These are phyloP conservation scores for Acanthamoeba sp. DNA, from an alignment of 208 protist species.

Conservation along the genomic window DNA sequence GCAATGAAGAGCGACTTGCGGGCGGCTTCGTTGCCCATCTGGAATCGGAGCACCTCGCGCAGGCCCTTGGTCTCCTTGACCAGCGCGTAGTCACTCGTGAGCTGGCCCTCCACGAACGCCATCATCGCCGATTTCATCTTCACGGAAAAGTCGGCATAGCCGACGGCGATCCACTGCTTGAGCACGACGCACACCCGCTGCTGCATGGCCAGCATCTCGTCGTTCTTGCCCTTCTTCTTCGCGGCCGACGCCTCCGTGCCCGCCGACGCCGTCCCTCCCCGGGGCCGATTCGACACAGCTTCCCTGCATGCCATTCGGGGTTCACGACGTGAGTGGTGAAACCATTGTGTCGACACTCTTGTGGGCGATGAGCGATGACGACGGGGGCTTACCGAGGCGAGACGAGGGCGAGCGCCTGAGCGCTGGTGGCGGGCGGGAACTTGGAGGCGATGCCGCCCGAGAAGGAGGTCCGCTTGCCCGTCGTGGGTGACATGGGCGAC, in stretches of 20 bases:
- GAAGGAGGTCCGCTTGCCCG: background rate
- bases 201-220: background rate
- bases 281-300: background rate
- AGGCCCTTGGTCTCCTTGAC: background rate
- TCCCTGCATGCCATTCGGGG: background rate
- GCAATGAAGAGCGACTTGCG: background rate
- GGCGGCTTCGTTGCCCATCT: constrained; percentile 10
- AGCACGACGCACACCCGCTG: constrained; percentile 2
- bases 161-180: constrained; percentile 21
- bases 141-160: constrained; percentile 32
- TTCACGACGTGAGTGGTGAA: too few relatives aligned
- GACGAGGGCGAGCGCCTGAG: constrained; percentile 10
- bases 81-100: background rate
- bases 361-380: background rate
- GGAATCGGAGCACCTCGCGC: background rate
- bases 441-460: background rate
- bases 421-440: background rate
- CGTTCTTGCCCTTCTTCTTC: background rate
- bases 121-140: constrained; percentile 38
- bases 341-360: too few relatives aligned
- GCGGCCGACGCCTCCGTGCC: background rate
- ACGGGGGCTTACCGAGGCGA: background rate
- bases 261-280: background rate
- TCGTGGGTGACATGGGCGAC: background rate
- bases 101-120: constrained; percentile 9